Evolutionary conservation across 2,329 filamentous ascomycete species (phyloP), one percentile per base, ranked within the genome.

Genomic region (Tolypocladium album): DNA sequence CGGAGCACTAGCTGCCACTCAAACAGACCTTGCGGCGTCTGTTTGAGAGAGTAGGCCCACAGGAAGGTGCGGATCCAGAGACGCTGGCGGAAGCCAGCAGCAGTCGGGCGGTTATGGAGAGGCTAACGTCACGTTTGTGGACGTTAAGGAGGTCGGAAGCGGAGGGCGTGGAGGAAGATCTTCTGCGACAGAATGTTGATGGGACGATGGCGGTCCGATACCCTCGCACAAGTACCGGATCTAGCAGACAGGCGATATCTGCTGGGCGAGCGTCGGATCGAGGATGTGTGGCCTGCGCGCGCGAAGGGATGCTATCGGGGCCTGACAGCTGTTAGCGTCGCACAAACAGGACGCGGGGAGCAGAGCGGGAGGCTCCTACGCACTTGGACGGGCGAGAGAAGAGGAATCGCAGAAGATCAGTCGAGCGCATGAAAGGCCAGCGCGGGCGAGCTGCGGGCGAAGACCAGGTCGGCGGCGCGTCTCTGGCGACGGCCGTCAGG

Each of bases 31-130:
- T 91, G 88, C 85, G 86, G 88, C 82, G 89, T 89, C 82, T 89
- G 91, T 84, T 86, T 89, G 90, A 92, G 90, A 92, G 89, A 94
- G 90, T 92, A 94, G 91, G 90, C 91, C 90, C 91, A 94, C 88
- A 85, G 83, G 82, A 83, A 65, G 80, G 82, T 81, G 79, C 79
- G 77, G 75, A 75, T 76, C 70, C 68, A 71, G 76, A 76, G 80
- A 83, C 84, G 89, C 88, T 93, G 89, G 91, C 89, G 84, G 56
- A 84, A 88, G 89, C 90, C 89, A 92, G 89, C 88, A 85, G 82
- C 85, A 89, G 82, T 82, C 69, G 67, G 74, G 66, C 61, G 66
- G 12, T 4, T 64, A 65, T 65, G 65, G 71, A 69, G 67, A 68
- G 67, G 69, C 67, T 70, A 85, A 86, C 84, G 85, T 83, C 87